Evolutionary conservation across 2,329 filamentous ascomycete genomes (phyloP), one percentile per base, ranked within the genome.

Genomic region (Arthrinium puccinioides): DNA sequence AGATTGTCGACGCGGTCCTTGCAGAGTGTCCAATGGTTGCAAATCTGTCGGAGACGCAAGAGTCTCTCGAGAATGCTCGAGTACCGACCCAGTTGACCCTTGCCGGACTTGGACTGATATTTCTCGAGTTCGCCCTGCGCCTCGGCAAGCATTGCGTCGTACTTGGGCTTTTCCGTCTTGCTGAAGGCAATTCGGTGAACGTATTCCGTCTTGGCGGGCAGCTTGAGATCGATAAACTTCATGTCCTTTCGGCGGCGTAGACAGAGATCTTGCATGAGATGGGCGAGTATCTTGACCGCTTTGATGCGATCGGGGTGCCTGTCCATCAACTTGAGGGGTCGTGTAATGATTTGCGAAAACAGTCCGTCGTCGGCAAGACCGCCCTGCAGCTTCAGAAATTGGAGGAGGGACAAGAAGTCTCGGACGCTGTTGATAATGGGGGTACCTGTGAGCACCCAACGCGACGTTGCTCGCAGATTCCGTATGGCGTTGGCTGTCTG

Each of bases 1-100:
- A 94, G 70, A n/a, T 79, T 76, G 9, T 75, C 72, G n/a, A 94
- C 71, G 10, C 85, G 79, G 21, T 83, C 71, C 34, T 80, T 82
- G 52, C 85, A 87, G 9, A 96, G 72, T 8, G 82, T 81, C 86
- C 87, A 94, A 56, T 94, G 88, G 46, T 90, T 88, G 61, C 88
- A 95, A 56, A 84, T 75, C 61, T 95, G 88, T 14, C 89, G 77
- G 47, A 94, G 75, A 10, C 89, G 80, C 6, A 95, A 74, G 5
- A 95, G 70, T 13, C 88, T 76, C 59, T 94, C 87, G 9, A 95
- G 71, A 1, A 95, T 70, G 50, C 82, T 76, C 8, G 83, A 79
- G 53, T 92, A 94, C 2, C 71, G 71, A 3, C 76, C 68, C 37
- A 63, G 57, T 49, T 69, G 59, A 27, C 62, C 62, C 19, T 57